Percentiles rank a stretch among this genome's conserved stretches.
Conservation (phyloP, 2,329 filamentous ascomycete genomes). For the Leptographium procerum region DNA sequence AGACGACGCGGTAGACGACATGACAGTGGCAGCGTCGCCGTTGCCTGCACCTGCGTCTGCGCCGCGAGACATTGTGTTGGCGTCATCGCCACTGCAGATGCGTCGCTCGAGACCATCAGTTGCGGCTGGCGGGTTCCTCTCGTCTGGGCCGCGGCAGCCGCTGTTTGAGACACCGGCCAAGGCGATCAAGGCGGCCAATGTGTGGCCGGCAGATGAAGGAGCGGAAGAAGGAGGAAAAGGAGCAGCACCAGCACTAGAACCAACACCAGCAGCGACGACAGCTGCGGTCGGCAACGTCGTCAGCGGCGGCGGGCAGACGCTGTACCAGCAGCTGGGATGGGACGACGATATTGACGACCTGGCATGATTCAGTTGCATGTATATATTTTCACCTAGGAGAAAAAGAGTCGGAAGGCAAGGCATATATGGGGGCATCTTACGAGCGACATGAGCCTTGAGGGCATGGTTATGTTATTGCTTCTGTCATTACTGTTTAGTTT, state of each 20-base stretch:
- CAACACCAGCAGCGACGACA: not conserved
- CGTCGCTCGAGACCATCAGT: not conserved
- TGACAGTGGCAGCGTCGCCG: not conserved
- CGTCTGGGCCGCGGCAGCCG: not conserved
- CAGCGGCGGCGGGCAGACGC: slow-evolving; percentile 20
- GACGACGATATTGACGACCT: slow-evolving; percentile 36
- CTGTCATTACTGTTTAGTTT: too few species aligned
- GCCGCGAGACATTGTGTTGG: slow-evolving; percentile 5
- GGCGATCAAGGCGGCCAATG: too few species aligned
- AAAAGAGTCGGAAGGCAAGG: too few species aligned
- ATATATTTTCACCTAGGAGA: too few species aligned
- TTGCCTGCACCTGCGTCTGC: not conserved
- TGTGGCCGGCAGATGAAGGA: too few species aligned
- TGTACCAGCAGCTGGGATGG: slow-evolving; percentile 47
- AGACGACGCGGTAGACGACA: not conserved
- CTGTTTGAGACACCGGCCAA: slow-evolving; percentile 20
- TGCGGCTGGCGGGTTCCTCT: too few species aligned
- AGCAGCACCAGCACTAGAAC: not conserved
- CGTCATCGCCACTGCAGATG: slow-evolving; percentile 12
- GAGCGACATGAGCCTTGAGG: too few species aligned
- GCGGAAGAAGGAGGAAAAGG: not conserved
- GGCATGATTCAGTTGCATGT: slow-evolving; percentile 6
- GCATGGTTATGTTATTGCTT: too few species aligned
- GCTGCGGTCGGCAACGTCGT: slow-evolving; percentile 11
- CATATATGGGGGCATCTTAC: too few species aligned